These are phyloP conservation scores for Globisporangium orthogonon DNA, from an alignment of 352 stramenopile species.

Conservation along the genomic window DNA sequence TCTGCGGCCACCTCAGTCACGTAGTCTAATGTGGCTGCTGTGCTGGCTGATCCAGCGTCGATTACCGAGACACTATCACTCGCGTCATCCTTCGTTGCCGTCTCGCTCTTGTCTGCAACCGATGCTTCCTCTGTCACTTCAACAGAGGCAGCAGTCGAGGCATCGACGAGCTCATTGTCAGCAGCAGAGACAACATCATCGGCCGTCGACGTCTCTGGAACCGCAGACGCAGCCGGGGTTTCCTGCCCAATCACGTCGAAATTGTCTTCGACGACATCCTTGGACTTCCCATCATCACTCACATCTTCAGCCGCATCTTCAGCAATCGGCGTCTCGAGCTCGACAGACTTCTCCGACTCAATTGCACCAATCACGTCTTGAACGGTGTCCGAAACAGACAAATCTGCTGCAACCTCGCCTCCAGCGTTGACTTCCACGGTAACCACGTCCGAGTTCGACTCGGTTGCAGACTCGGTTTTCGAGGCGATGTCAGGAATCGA, in stretches of 20 bases:
- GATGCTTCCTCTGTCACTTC: neutral
- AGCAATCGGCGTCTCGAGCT: neutral
- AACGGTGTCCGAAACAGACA: neutral
- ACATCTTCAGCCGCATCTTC: neutral
- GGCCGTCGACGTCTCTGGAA: neutral
- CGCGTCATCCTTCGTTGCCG: neutral
- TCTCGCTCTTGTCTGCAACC: neutral
- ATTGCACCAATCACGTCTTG: too few relatives aligned
- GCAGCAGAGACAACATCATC: neutral
- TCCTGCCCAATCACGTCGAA: neutral
- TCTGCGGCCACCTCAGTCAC: neutral
- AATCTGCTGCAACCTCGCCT: neutral
- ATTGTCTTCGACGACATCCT: neutral
- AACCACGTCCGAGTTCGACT: neutral
- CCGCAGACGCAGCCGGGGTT: neutral
- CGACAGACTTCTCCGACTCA: too few relatives aligned
- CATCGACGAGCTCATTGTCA: too few relatives aligned
- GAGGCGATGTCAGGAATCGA: neutral
- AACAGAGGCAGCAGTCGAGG: too few relatives aligned
- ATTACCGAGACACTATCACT: neutral
- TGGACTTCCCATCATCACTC: neutral
- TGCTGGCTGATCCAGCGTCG: neutral
- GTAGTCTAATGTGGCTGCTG: neutral
- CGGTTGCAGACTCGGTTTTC: neutral
- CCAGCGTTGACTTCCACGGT: constrained; percentile 1